A percentile compares a stretch with the other conserved stretches of the same genome.
These are phyloP conservation scores for Botryosphaeria agaves DNA, from an alignment of 2,329 filamentous ascomycete genomes.

Conservation along the genomic window DNA sequence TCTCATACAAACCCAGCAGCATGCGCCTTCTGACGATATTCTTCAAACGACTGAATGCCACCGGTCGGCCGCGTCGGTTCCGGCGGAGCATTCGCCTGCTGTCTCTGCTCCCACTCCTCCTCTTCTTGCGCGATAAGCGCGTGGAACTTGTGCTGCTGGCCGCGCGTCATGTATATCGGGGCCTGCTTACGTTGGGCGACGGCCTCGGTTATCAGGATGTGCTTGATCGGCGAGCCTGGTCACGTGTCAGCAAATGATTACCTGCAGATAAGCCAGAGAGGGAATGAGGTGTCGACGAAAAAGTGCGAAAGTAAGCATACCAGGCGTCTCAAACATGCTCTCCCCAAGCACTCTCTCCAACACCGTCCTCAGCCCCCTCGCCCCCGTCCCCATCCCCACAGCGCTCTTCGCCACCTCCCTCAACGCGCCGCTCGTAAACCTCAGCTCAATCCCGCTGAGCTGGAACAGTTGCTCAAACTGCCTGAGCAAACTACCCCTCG, in stretches of 20 bases:
- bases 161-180: slow-evolving; percentile 25
- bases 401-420: slow-evolving; percentile 62
- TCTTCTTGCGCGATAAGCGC: slow-evolving; percentile 24
- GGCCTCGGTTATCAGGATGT: slow-evolving; percentile 27
- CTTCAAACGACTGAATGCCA: slow-evolving; percentile 23
- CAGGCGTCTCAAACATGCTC: slow-evolving; percentile 30
- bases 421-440: slow-evolving; percentile 70
- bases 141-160: slow-evolving; percentile 22
- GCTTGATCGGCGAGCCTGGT: slow-evolving; percentile 23
- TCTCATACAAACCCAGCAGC: slow-evolving; percentile 12
- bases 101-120: slow-evolving; percentile 25
- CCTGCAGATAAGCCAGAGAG: neutral
- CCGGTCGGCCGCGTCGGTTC: slow-evolving; percentile 8
- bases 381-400: slow-evolving; percentile 53
- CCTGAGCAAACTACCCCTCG: slow-evolving; percentile 68
- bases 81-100: slow-evolving; percentile 11
- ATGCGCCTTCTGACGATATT: slow-evolving; percentile 25
- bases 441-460: slow-evolving; percentile 57
- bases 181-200: slow-evolving; percentile 23
- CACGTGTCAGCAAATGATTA: neutral
- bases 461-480: slow-evolving; percentile 85
- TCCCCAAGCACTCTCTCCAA: slow-evolving; percentile 28
- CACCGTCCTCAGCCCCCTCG: slow-evolving; percentile 28
- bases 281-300: neutral
- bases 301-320: slow-evolving; percentile 8